phyloP scores from a whole-genome alignment of 2,329 filamentous ascomycete genomes.

The Colletotrichum navitas region DNA sequence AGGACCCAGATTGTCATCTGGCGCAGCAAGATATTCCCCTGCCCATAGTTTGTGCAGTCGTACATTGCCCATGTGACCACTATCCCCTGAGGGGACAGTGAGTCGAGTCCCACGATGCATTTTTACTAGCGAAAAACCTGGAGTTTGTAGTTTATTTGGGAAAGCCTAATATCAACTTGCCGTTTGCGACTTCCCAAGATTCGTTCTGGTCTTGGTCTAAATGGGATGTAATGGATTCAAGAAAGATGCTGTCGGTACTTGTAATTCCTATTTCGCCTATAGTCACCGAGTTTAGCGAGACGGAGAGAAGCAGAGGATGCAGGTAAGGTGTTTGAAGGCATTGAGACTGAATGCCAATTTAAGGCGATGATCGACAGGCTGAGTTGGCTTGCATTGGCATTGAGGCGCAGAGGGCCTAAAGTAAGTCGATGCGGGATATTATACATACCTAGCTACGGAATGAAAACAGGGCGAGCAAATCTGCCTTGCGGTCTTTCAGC shows the following conservation, averaged over 20 bases:
- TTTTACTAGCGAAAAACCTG: no score
- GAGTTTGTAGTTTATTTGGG: no score
- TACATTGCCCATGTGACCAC: no score
- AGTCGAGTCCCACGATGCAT: no score
- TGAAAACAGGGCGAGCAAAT: slow-evolving; percentile 24
- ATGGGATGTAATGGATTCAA: neutral
- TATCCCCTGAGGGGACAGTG: no score
- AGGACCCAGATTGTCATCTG: no score
- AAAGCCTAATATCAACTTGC: neutral
- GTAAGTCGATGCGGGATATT: neutral
- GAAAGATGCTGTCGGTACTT: neutral
- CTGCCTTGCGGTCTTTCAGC: slow-evolving; percentile 19
- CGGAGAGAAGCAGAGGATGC: neutral
- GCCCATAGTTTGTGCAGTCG: no score
- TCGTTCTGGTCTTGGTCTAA: neutral
- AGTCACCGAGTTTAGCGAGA: neutral
- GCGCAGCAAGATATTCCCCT: no score
- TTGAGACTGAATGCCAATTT: neutral
- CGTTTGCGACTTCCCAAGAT: neutral
- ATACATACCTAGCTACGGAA: neutral
- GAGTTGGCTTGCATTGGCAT: neutral
- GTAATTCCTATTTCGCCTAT: neutral
- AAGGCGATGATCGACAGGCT: neutral
- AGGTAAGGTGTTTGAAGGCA: neutral
- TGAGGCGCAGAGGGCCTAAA: slow-evolving; percentile 12